Evolutionary conservation across 768 basidiomycete genomes (phyloP).

Genomic region (Russula sp.): DNA sequence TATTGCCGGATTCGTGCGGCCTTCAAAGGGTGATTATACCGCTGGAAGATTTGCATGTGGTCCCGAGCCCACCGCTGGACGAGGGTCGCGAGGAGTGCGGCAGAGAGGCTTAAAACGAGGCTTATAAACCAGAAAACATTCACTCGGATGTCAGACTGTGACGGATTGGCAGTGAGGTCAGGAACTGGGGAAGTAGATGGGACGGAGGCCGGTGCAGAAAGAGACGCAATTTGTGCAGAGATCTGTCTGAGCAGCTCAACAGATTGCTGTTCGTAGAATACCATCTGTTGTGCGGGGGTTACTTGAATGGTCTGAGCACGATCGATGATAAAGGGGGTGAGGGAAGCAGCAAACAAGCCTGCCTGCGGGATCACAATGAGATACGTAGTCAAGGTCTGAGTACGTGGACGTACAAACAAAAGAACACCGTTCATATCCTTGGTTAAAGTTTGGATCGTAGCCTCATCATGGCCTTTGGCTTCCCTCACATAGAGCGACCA

Average conservation of each 20-base stretch:
- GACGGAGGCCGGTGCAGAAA: not conserved
- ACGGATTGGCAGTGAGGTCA: constrained; percentile 17
- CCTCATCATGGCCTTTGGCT: not conserved
- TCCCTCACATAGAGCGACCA: constrained; percentile 6
- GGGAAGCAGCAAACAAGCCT: constrained; percentile 17
- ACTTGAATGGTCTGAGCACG: constrained; percentile 13
- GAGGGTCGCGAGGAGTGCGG: constrained; percentile 41
- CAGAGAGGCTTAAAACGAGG: constrained; percentile 35
- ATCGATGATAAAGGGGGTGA: constrained; percentile 18
- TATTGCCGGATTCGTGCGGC: constrained; percentile 42
- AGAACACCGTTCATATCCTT: constrained; percentile 3
- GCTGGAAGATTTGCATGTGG: constrained; percentile 30
- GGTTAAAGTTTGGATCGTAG: not conserved
- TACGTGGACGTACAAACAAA: constrained; percentile 2
- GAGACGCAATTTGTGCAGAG: constrained; percentile 11
- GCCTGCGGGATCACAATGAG: constrained; percentile 5
- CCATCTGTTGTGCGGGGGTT: constrained; percentile 8
- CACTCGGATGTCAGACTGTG: constrained; percentile 33
- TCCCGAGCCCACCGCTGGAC: constrained; percentile 46
- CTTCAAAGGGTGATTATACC: constrained; percentile 28
- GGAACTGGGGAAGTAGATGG: not conserved
- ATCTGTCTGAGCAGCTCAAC: constrained; percentile 13
- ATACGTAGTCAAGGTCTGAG: not conserved
- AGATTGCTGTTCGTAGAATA: constrained; percentile 2
- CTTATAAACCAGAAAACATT: constrained; percentile 40